Evolutionary conservation across 305 asterid genomes (phyloP), one percentile per base, ranked within the genome.

Genomic region (Coffea humblotiana): DNA sequence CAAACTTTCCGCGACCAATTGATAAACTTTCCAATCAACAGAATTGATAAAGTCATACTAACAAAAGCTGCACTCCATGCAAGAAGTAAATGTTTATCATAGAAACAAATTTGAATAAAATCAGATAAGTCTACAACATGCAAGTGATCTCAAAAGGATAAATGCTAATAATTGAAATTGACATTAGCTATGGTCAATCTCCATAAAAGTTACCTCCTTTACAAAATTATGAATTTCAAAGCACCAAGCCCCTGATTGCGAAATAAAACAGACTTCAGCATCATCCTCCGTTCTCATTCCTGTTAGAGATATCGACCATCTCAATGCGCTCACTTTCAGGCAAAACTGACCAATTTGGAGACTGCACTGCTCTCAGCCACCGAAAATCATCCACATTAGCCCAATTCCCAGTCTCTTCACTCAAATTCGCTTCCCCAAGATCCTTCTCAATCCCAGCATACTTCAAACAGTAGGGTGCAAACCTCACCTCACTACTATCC

Each of bases 361-460:
- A 95, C 79, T 91, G 97, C 80, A 91, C 86, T 0, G 98, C 99
- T 77, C 98, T 89, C 85, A 93, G 78, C 99, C 97, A 95, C 54
- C 87, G 84, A 81, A 95, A 93, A 85, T 95, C 98, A 88, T 93
- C 99, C 82, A 92, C 97, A 85, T 92, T 91, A 23, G 77, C 90
- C 99, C 99, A 95, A 84, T 95, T 90, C 84, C 91, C 95, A 4
- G 91, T 91, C 82, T 95, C 99, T 82, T 92, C 95, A 47, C 77
- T 85, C 79, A 94, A 93, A 87, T 91, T 92, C 6, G 97, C 94
- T 79, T 88, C 90, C 25, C 78, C 82, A 4, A 95, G 91, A 78
- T 95, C 94, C 88, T 80, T 79, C 79, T 88, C 92, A 35, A 94
- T 81, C 76, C 95, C 94, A 43, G 84, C 76, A 78, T 93, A 95